Base-by-base conservation (phyloP, 75 land plant genomes). In the Larix kaempferi region DNA sequence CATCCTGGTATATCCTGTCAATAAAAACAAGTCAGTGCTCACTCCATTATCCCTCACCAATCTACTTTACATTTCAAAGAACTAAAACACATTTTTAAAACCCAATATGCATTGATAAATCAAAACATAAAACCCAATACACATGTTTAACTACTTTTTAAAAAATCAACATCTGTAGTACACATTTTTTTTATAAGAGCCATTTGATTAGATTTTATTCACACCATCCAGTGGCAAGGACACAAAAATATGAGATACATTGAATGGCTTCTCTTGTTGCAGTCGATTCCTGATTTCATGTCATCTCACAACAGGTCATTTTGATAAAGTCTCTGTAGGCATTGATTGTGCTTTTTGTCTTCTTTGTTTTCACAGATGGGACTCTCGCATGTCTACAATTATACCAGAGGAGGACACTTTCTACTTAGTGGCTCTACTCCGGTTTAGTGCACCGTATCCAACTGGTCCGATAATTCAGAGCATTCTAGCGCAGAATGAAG, bases 1-100 rank as follows among this genome's bases (percentile, higher is more conserved):
- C 16, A 69, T 89, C 29, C 76, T 89, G 25, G 63, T 89, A 55
- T 89, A 87, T 76, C 91, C 91, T 21, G 74, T 87, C 71, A 85
- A 83, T 76, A 80, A 73, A 57, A 83, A 61, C 82, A 88, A 86
- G 90, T 88, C 65, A 83, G 86, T 49, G 10, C 54, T 49, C 54
- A 49, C 54, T 49, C 67, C 41, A 25, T n/a, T 17, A 25, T 61
- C 27, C 26, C 55, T 71, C 12, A 11, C 2, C 2, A 55, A n/a
- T 72, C 17, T 55, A 64, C 61, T 57, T 49, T 49, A 10, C 12
- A 49, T 49, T 49, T 11, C 54, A 49, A 49, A 10, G 10, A 11
- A 1, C 54, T 10, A 10, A 49, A 49, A 10, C 54, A 49, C 33
- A 29, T 29, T 29, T 29, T n/a, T n/a, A n/a, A n/a, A n/a, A 29